Evolutionary conservation across 768 basidiomycete species (phyloP).

Genomic region (Nidularia pulvinata): DNA sequence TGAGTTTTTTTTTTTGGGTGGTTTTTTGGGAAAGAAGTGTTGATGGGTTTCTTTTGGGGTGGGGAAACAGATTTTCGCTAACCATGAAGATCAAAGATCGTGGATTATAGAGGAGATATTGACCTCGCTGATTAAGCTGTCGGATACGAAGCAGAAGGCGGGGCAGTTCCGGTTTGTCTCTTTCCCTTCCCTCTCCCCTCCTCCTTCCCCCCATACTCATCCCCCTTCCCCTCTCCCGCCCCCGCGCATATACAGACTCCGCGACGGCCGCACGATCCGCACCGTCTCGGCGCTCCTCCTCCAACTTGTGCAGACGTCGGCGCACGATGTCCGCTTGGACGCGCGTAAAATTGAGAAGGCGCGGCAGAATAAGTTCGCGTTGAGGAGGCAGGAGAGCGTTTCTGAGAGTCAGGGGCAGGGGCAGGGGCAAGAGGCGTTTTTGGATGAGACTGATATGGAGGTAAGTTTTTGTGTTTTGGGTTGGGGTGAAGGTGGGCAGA

Average conservation of each 20-base stretch:
- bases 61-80: constrained; percentile 77
- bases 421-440: constrained; percentile 37
- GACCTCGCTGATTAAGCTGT: constrained; percentile 85
- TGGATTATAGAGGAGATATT: constrained; percentile 99
- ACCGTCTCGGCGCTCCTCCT: constrained; percentile 92
- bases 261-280: constrained; percentile 90
- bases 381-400: constrained; percentile 65
- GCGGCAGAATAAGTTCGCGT: constrained; percentile 58
- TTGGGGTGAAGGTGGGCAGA: neutral
- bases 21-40: neutral
- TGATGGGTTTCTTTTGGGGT: neutral
- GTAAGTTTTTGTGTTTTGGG: constrained; percentile 25
- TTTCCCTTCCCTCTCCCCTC: neutral
- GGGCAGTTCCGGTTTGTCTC: constrained; percentile 79
- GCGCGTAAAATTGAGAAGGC: constrained; percentile 61
- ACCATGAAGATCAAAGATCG: constrained; percentile 85
- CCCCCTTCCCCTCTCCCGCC: neutral
- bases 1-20: constrained; percentile 37
- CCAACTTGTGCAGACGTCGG: constrained; percentile 96
- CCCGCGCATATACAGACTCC: constrained; percentile 48
- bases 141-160: constrained; percentile 87
- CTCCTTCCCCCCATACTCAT: constrained; percentile 1
- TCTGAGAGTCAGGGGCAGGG: constrained; percentile 37
- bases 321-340: constrained; percentile 81
- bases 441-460: constrained; percentile 71